These are phyloP conservation scores for Roridomyces roridus DNA, from an alignment of 768 basidiomycete species.

Conservation along the genomic window DNA sequence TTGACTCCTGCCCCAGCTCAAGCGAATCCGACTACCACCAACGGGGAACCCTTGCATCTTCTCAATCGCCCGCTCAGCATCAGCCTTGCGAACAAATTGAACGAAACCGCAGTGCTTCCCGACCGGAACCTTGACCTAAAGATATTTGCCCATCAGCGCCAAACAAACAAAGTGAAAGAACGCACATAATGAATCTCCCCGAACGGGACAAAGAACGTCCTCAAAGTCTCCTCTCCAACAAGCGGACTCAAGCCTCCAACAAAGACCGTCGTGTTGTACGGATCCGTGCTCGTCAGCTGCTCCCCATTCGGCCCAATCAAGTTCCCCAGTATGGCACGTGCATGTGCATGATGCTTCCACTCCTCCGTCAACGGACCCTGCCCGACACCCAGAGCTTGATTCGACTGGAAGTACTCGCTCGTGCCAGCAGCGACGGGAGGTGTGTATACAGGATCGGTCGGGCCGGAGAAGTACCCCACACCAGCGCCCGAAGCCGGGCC, in stretches of 20 bases:
- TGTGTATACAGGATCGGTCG: constrained; percentile 32
- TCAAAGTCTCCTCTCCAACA: constrained; percentile 89
- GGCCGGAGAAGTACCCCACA: background rate
- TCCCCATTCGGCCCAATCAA: constrained; percentile 88
- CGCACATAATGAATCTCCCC: constrained; percentile 91
- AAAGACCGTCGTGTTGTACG: constrained; percentile 96
- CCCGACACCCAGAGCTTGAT: too few relatives aligned
- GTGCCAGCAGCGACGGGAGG: constrained; percentile 45
- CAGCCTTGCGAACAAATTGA: constrained; percentile 90
- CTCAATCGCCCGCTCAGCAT: constrained; percentile 92
- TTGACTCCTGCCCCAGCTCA: constrained; percentile 95
- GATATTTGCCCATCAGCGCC: constrained; percentile 14
- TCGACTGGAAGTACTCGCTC: constrained; percentile 6
- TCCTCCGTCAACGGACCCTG: constrained; percentile 51
- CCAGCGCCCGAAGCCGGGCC: too few relatives aligned
- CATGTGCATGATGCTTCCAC: constrained; percentile 86
- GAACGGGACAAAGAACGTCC: constrained; percentile 92
- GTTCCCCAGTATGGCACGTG: constrained; percentile 81
- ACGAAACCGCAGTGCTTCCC: constrained; percentile 97
- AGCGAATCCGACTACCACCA: constrained; percentile 87
- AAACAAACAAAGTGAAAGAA: constrained; percentile 17
- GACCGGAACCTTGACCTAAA: constrained; percentile 92
- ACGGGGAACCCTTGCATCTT: constrained; percentile 98
- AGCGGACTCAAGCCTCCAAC: constrained; percentile 90
- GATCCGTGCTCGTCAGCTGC: constrained; percentile 86